These are phyloP conservation scores for Potentilla sterilis DNA, from an alignment of 306 rosid species.

Conservation along the genomic window DNA sequence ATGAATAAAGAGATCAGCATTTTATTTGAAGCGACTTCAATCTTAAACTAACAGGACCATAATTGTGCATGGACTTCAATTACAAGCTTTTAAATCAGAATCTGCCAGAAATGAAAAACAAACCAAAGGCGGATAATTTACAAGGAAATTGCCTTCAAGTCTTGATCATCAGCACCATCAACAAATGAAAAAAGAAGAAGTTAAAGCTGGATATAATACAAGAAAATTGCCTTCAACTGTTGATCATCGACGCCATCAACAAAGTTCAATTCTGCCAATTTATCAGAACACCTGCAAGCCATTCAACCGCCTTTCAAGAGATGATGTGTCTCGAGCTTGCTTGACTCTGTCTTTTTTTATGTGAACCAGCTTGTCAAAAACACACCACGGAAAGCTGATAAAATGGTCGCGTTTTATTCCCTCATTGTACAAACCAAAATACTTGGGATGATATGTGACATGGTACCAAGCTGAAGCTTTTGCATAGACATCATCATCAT, in stretches of 20 bases:
- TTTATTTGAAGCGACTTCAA: not conserved
- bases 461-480: conserved; percentile 81
- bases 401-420: conserved; percentile 50
- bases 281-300: conserved; percentile 26
- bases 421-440: conserved; percentile 57
- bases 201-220: not conserved
- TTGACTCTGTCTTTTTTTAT: conserved; percentile 47
- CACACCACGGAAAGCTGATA: conserved; percentile 74
- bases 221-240: not conserved
- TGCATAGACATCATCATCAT: conserved; percentile 41
- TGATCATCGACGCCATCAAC: conserved; percentile 3
- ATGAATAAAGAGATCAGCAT: not conserved
- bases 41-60: not conserved
- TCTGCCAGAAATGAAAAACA: too few species aligned
- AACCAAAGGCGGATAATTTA: too few species aligned
- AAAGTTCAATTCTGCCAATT: not conserved
- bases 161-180: conserved; percentile 5
- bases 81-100: not conserved
- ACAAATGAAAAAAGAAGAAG: not conserved
- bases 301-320: conserved; percentile 22
- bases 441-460: conserved; percentile 65
- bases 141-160: too few species aligned
- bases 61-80: not conserved
- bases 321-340: conserved; percentile 9
- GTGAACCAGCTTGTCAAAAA: conserved; percentile 46